Conservation (phyloP, 768 basidiomycete genomes). For the Pilatotrama ljubarskyi region DNA sequence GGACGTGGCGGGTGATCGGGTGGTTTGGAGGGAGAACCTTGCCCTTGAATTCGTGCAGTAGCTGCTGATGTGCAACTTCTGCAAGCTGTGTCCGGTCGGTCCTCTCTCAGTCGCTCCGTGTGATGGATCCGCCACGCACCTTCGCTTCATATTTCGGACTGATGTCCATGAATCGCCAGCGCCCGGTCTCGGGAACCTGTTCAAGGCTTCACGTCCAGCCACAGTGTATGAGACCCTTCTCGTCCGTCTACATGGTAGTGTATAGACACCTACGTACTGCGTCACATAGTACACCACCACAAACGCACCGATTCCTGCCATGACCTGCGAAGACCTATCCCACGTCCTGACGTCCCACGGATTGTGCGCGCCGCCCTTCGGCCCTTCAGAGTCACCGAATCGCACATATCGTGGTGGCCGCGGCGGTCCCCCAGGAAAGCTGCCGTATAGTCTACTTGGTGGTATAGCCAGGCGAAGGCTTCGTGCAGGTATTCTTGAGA, state of each 20-base stretch:
- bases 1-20: slow-evolving; percentile 65
- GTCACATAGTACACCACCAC: slow-evolving; percentile 30
- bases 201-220: slow-evolving; percentile 58
- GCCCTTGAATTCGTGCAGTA: slow-evolving; percentile 51
- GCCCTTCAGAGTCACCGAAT: slow-evolving; percentile 12
- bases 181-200: slow-evolving; percentile 80
- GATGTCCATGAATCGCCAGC: slow-evolving; percentile 88
- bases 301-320: slow-evolving; percentile 19
- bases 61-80: slow-evolving; percentile 41
- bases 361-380: not conserved
- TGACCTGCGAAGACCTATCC: slow-evolving; percentile 15
- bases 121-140: slow-evolving; percentile 35
- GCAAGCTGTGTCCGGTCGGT: slow-evolving; percentile 39
- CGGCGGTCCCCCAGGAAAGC: slow-evolving; percentile 1
- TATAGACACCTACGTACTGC: slow-evolving; percentile 30
- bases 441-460: not conserved
- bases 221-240: not conserved
- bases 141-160: slow-evolving; percentile 55
- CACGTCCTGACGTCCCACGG: slow-evolving; percentile 20
- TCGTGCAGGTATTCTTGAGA: not conserved
- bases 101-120: not conserved
- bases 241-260: not conserved
- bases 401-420: slow-evolving; percentile 24
- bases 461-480: not conserved
- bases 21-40: slow-evolving; percentile 67